Evolutionary conservation across 1,284 basidiomycete species (phyloP).

Genomic region (Ustilago tritici): DNA sequence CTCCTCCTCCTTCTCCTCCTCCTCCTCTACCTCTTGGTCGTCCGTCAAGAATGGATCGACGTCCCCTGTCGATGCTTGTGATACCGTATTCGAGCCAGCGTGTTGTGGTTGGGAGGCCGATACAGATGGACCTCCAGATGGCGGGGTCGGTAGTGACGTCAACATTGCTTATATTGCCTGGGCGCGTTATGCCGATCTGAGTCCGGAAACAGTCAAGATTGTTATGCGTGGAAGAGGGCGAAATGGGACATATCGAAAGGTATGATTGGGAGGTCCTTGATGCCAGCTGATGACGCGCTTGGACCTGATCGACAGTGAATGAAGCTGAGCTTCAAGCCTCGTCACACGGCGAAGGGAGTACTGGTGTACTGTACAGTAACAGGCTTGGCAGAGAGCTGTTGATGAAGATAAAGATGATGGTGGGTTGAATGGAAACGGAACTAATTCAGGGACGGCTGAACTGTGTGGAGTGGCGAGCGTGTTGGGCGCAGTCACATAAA

Average conservation of each 20-base stretch:
- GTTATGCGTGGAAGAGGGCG: neutral
- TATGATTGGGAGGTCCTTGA: neutral
- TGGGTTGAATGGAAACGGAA: neutral
- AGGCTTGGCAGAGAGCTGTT: neutral
- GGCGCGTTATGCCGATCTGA: neutral
- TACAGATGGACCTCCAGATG: neutral
- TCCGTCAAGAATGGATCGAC: conserved; percentile 7
- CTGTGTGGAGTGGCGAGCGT: neutral
- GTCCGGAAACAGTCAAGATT: conserved; percentile 3
- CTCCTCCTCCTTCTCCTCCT: conserved; percentile 8
- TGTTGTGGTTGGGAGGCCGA: neutral
- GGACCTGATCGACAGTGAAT: neutral
- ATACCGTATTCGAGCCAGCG: neutral
- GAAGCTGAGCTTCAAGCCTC: conserved; percentile 1
- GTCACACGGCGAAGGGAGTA: neutral
- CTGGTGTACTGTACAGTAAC: neutral
- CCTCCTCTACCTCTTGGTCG: neutral
- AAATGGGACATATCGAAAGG: conserved; percentile 6
- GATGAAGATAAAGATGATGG: conserved; percentile 6
- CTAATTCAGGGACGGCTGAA: neutral
- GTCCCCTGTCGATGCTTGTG: neutral
- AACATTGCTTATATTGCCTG: conserved; percentile 15
- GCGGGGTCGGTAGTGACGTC: neutral
- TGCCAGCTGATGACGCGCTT: neutral
- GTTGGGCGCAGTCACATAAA: neutral